Base-by-base conservation (phyloP, 768 basidiomycete species). In the Lyophyllum decastes region DNA sequence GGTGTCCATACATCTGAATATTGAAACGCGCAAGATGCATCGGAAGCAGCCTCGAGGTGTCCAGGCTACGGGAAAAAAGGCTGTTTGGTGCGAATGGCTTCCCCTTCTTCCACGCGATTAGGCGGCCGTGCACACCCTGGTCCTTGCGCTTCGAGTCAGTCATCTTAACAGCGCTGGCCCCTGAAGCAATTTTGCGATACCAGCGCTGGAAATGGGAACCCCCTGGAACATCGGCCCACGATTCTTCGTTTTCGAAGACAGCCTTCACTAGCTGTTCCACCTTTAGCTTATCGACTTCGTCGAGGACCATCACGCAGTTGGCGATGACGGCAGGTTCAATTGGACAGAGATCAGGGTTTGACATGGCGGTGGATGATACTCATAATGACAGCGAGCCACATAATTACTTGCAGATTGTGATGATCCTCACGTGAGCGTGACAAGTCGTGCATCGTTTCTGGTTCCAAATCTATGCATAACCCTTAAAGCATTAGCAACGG, bases 11-110 rank as follows among this genome's bases (percentile, higher is more conserved):
- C 27, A 68, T 60, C 51, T 71, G 65, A 1, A 69, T 49, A 14
- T 63, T 61, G 49, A 67, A 66, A 43, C 63, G 65, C 2, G 66
- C 66, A 0, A 68, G 63, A 16, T 63, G 51, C 61, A 67, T 61
- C 9, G 63, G 11, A n/a, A n/a, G 52, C 11, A 68, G 53, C 40
- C 63, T 62, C n/a, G 38, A 60, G 0, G 67, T 69, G 60, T 71
- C 63, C 33, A 67, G 45, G 0, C 61, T 61, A 12, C 66, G 62
- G 47, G 66, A 69, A 49, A 64, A 68, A 1, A 68, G 40, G 50
- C 59, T 58, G 22, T 52, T 46, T 10, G 60, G 51, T 16, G 22
- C 5, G 21, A 66, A 67, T 1, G 49, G 61, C 61, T 52, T 58
- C 54, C 44, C 57, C 52, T 11, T 57, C 51, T 65, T 67, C 66